Evolutionary conservation across 2,329 filamentous ascomycete species (phyloP).

Genomic region (Shiraia bambusicola): DNA sequence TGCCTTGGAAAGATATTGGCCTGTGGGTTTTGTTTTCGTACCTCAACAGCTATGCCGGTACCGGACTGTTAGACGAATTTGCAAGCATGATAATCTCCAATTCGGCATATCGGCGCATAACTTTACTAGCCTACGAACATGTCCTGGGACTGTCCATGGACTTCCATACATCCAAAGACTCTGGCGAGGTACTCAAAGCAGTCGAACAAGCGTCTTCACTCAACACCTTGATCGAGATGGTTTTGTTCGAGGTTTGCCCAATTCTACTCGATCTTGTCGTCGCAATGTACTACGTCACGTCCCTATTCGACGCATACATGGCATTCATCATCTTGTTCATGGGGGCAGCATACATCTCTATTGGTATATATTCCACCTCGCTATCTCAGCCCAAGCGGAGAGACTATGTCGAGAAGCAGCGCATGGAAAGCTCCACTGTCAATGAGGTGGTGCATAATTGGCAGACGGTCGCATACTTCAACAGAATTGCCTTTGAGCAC

Average conservation of each 20-base stretch:
- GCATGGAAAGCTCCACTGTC: conserved; percentile 56
- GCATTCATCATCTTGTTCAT: conserved; percentile 43
- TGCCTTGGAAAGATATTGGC: conserved; percentile 57
- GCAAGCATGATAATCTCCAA: conserved; percentile 60
- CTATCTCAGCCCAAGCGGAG: conserved; percentile 47
- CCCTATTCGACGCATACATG: conserved; percentile 61
- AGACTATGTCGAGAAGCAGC: conserved; percentile 47
- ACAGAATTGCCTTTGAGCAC: conserved; percentile 57
- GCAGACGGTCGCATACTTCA: conserved; percentile 63
- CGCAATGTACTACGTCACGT: conserved; percentile 62
- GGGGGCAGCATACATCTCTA: conserved; percentile 54
- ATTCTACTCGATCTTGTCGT: conserved; percentile 63
- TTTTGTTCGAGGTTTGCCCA: conserved; percentile 62
- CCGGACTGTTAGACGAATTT: conserved; percentile 53
- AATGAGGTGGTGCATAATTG: conserved; percentile 62
- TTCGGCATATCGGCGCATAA: conserved; percentile 59
- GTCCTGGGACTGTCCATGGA: conserved; percentile 70
- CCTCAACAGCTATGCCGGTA: conserved; percentile 54
- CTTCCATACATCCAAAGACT: conserved; percentile 67
- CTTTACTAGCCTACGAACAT: conserved; percentile 64
- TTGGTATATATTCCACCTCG: conserved; percentile 48
- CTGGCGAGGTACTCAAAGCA: conserved; percentile 64
- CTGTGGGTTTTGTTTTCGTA: conserved; percentile 53
- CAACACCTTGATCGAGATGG: conserved; percentile 59
- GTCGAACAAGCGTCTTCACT: conserved; percentile 65